Percentiles rank a stretch among this genome's conserved stretches.
Conservation (phyloP, 495 filamentous ascomycete genomes). For the Podospora pseudopauciseta region DNA sequence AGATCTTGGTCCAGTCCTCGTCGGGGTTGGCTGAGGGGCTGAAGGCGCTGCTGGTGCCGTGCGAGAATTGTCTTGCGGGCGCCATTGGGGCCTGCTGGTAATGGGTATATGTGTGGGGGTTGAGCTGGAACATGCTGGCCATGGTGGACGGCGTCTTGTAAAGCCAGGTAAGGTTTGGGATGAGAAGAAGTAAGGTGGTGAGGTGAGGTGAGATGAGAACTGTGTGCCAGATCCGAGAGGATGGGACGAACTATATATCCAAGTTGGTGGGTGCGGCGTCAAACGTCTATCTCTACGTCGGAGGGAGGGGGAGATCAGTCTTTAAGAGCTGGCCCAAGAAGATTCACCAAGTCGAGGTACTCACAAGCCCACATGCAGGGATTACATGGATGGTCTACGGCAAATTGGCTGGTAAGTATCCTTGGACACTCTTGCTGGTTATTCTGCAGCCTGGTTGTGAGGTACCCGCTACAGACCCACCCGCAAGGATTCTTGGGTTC, state of each 20-base stretch:
- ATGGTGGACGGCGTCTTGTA: neutral
- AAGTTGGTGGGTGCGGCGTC: slow-evolving; percentile 5
- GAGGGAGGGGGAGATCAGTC: neutral
- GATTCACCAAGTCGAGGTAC: neutral
- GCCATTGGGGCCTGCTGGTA: slow-evolving; percentile 28
- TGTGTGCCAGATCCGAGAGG: neutral
- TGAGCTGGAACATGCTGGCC: slow-evolving; percentile 43
- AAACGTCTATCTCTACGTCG: slow-evolving; percentile 3
- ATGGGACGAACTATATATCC: slow-evolving; percentile 7
- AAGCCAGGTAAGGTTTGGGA: slow-evolving; percentile 1
- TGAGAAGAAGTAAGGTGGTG: slow-evolving; percentile 8
- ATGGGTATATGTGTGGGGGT: slow-evolving; percentile 45
- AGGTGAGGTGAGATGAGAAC: slow-evolving; percentile 8
- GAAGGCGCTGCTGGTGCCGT: slow-evolving; percentile 91
- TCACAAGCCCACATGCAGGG: slow-evolving; percentile 13
- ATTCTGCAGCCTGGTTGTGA: slow-evolving; percentile 23
- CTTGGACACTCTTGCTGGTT: slow-evolving; percentile 10
- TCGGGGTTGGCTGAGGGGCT: slow-evolving; percentile 94
- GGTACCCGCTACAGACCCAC: slow-evolving; percentile 18
- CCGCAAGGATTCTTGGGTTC: slow-evolving; percentile 13
- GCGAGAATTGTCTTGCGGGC: slow-evolving; percentile 59
- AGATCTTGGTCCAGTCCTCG: slow-evolving; percentile 99
- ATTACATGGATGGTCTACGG: slow-evolving; percentile 8
- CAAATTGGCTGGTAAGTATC: slow-evolving; percentile 1
- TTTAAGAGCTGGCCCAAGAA: neutral